Percentiles rank a stretch among this genome's conserved stretches.
Evolutionary conservation across 2,329 filamentous ascomycete genomes (phyloP).

Genomic region (Sporothrix mexicana): DNA sequence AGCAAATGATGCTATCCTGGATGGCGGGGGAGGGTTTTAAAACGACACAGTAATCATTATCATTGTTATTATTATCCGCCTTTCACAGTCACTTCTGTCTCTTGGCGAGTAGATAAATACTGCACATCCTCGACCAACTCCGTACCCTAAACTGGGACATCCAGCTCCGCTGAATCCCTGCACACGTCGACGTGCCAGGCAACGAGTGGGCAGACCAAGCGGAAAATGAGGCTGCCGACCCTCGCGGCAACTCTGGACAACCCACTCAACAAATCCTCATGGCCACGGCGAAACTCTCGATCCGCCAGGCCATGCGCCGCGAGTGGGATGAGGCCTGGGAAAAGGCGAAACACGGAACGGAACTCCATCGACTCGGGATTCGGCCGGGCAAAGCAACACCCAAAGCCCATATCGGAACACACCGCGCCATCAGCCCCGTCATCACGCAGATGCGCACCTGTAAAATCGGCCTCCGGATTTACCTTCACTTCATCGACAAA

Average conservation of each 20-base stretch:
- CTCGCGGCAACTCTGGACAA: not conserved
- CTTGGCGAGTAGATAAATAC: too few species aligned
- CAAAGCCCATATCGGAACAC: not conserved
- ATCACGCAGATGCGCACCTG: slow-evolving; percentile 4
- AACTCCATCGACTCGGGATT: not conserved
- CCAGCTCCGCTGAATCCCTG: not conserved
- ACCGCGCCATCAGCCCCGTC: slow-evolving; percentile 3
- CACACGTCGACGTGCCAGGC: not conserved
- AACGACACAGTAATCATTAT: too few species aligned
- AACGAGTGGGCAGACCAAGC: not conserved
- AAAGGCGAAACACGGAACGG: not conserved
- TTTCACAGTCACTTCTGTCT: too few species aligned
- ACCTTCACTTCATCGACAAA: not conserved
- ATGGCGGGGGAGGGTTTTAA: not conserved
- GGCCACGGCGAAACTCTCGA: not conserved
- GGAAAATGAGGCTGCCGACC: not conserved
- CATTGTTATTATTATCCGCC: too few species aligned
- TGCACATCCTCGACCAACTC: not conserved
- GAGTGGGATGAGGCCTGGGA: not conserved
- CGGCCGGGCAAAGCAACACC: slow-evolving; percentile 14
- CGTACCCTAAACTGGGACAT: not conserved
- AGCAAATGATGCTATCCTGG: not conserved
- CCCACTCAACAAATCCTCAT: not conserved
- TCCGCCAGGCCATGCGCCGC: not conserved
- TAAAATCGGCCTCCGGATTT: not conserved